Evolutionary conservation across 768 basidiomycete species (phyloP).

Genomic region (Lactarius akahatsu): DNA sequence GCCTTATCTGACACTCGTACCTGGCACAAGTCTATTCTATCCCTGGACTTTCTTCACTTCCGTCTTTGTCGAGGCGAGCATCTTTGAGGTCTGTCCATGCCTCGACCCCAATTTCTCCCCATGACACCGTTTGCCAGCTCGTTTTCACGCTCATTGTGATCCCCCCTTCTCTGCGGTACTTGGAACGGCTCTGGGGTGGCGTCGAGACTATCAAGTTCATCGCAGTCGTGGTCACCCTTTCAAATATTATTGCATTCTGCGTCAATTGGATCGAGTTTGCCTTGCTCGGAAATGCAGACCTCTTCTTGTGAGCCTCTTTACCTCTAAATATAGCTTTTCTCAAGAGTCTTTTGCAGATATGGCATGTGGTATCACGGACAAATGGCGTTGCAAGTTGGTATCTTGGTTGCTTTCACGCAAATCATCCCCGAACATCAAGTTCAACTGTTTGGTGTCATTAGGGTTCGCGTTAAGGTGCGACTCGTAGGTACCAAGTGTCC

Average conservation of each 20-base stretch:
- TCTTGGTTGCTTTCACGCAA: constrained; percentile 96
- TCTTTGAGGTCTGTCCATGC: constrained; percentile 69
- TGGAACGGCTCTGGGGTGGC: constrained; percentile 94
- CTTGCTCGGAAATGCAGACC: constrained; percentile 63
- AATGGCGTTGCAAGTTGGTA: constrained; percentile 83
- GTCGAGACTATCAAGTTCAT: constrained; percentile 86
- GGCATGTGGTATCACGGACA: constrained; percentile 91
- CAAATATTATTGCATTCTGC: constrained; percentile 86
- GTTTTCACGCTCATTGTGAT: constrained; percentile 72
- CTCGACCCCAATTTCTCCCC: constrained; percentile 7
- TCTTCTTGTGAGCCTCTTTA: constrained; percentile 68
- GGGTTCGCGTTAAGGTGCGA: constrained; percentile 83
- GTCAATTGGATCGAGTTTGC: constrained; percentile 88
- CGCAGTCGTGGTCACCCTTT: constrained; percentile 67
- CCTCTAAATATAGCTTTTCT: constrained; percentile 17
- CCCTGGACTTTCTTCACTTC: constrained; percentile 96
- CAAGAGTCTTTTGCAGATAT: constrained; percentile 50
- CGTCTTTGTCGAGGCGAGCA: constrained; percentile 77
- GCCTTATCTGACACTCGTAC: constrained; percentile 77
- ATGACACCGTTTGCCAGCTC: constrained; percentile 51
- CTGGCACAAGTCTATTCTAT: constrained; percentile 76
- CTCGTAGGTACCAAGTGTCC: background rate
- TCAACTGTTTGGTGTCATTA: constrained; percentile 82
- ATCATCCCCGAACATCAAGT: constrained; percentile 98
- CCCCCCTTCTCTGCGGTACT: constrained; percentile 80